Evolutionary conservation across 257 asterid genomes (phyloP).

Genomic region (Agastache rugosa): DNA sequence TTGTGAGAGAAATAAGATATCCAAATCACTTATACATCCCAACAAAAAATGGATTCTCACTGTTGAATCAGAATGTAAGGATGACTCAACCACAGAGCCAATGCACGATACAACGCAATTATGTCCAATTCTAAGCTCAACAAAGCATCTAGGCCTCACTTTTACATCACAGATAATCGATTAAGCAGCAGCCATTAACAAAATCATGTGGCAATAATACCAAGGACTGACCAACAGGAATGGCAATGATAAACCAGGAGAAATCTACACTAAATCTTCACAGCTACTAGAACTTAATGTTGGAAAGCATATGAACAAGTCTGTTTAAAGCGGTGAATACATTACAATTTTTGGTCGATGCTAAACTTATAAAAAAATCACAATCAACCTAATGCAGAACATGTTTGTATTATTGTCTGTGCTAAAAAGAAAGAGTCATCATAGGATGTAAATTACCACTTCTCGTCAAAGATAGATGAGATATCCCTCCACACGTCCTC

Average conservation of each 20-base stretch:
- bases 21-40: background rate
- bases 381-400: slow-evolving; percentile 7
- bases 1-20: background rate
- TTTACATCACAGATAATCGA: background rate
- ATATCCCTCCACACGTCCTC: slow-evolving; percentile 81
- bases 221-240: too few species aligned
- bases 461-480: slow-evolving; percentile 78
- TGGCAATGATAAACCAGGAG: background rate
- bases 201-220: background rate
- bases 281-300: background rate
- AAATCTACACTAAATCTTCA: background rate
- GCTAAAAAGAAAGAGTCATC: background rate
- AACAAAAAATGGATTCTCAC: background rate
- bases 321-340: background rate
- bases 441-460: slow-evolving; percentile 63
- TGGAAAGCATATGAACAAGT: background rate
- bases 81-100: background rate
- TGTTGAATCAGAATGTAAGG: slow-evolving; percentile 5
- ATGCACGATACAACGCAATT: slow-evolving; percentile 7
- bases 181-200: background rate
- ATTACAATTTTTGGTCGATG: background rate
- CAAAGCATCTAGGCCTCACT: background rate
- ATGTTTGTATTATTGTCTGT: background rate
- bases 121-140: background rate
- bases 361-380: background rate